A percentile compares a stretch with the other conserved stretches of the same genome.
Conservation (phyloP, 2,329 filamentous ascomycete species). For the Diaporthe citrichinensis region DNA sequence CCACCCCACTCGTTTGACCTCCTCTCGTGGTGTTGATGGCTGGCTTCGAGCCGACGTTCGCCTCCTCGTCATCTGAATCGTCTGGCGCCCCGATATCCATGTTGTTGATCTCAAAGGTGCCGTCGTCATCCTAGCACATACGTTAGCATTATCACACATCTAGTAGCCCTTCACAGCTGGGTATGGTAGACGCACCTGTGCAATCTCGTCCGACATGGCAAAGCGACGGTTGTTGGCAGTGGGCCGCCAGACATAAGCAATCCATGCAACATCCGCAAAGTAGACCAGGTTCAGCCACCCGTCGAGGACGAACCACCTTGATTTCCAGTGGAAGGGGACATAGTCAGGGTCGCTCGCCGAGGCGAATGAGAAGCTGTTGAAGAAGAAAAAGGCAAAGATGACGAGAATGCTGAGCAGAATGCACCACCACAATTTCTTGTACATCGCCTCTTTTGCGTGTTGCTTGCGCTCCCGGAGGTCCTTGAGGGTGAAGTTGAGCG, state of each 20-base stretch:
- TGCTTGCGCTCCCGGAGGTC: constrained; percentile 96
- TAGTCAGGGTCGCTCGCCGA: constrained; percentile 88
- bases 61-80: constrained; percentile 73
- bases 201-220: constrained; percentile 99
- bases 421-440: constrained; percentile 98
- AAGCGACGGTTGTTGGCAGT: constrained; percentile 97
- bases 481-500: constrained; percentile 93
- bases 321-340: constrained; percentile 97
- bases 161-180: neutral
- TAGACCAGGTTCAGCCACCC: constrained; percentile 98
- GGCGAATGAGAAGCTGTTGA: constrained; percentile 96
- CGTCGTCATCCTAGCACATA: constrained; percentile 90
- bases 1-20: constrained; percentile 40
- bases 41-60: constrained; percentile 59
- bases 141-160: neutral
- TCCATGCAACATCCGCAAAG: constrained; percentile 90
- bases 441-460: constrained; percentile 94
- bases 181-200: constrained; percentile 52
- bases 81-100: constrained; percentile 88
- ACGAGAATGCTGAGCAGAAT: constrained; percentile 93
- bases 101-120: constrained; percentile 93
- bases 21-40: constrained; percentile 40
- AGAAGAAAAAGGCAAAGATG: constrained; percentile 98
- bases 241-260: constrained; percentile 96
- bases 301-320: constrained; percentile 95